Percentiles rank a stretch among this genome's conserved stretches.
phyloP scores from a whole-genome alignment of 2,329 filamentous ascomycete genomes.

The Botryotinia globosa region DNA sequence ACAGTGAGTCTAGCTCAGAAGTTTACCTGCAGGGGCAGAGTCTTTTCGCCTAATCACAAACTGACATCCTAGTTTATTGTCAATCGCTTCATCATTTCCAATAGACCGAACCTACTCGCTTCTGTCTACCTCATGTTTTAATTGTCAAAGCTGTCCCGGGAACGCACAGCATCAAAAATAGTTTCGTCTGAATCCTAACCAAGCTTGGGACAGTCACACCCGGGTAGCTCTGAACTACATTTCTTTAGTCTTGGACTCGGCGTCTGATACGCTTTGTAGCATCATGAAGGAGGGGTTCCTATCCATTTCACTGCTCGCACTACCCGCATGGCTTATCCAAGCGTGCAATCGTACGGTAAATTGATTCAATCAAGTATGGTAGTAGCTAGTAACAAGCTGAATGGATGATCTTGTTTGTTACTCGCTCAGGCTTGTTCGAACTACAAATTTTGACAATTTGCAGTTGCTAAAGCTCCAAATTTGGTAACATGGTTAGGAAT shows the following conservation, averaged over 20 bases:
- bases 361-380: neutral
- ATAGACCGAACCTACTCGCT: neutral
- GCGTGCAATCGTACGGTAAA: neutral
- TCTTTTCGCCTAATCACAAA: neutral
- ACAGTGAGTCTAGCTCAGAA: neutral
- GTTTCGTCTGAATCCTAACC: neutral
- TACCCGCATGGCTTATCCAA: neutral
- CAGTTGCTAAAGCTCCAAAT: conserved; percentile 6
- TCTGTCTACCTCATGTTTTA: neutral
- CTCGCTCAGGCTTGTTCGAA: conserved; percentile 2
- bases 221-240: neutral
- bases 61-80: neutral
- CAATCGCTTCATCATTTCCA: neutral
- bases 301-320: neutral
- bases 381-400: conserved; percentile 1
- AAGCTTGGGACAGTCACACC: neutral
- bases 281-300: neutral
- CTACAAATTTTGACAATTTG: neutral
- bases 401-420: neutral
- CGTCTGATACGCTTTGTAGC: neutral
- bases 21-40: neutral
- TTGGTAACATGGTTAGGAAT: neutral
- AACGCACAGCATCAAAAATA: conserved; percentile 8
- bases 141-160: conserved; percentile 10
- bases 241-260: neutral